Evolutionary conservation across 768 basidiomycete species (phyloP).

Genomic region (Russula vinacea): DNA sequence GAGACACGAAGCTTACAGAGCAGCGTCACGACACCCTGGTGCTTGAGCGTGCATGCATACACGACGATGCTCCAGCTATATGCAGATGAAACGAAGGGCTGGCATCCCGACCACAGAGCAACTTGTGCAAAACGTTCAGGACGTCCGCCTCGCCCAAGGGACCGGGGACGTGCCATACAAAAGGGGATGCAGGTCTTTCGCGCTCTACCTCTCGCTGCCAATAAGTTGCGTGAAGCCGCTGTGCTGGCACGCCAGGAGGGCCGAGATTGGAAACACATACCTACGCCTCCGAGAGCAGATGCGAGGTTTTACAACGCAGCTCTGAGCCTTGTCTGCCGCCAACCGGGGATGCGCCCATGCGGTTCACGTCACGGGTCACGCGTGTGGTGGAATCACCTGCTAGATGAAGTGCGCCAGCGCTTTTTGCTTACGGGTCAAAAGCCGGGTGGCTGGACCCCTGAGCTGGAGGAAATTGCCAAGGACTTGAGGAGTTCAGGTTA

Average conservation of each 20-base stretch:
- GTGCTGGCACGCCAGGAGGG: background rate
- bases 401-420: slow-evolving; percentile 31
- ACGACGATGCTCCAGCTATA: slow-evolving; percentile 70
- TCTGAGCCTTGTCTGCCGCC: slow-evolving; percentile 40
- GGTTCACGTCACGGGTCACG: slow-evolving; percentile 30
- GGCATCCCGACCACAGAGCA: slow-evolving; percentile 24
- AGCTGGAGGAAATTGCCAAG: slow-evolving; percentile 21
- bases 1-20: slow-evolving; percentile 50
- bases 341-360: slow-evolving; percentile 26
- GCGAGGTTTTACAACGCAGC: slow-evolving; percentile 67
- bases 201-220: slow-evolving; percentile 4
- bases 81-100: slow-evolving; percentile 42
- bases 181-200: slow-evolving; percentile 20
- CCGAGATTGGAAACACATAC: background rate
- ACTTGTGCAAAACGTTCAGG: background rate
- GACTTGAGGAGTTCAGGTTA: slow-evolving; percentile 19
- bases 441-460: slow-evolving; percentile 19
- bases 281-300: slow-evolving; percentile 40
- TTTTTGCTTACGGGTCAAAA: slow-evolving; percentile 1
- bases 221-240: slow-evolving; percentile 6
- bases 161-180: background rate
- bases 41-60: slow-evolving; percentile 62
- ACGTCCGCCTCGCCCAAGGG: background rate
- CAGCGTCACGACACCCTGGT: slow-evolving; percentile 51
- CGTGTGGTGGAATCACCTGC: slow-evolving; percentile 34